Evolutionary conservation across 129 eudicot species (phyloP).

Genomic region (Flaveria linearis): DNA sequence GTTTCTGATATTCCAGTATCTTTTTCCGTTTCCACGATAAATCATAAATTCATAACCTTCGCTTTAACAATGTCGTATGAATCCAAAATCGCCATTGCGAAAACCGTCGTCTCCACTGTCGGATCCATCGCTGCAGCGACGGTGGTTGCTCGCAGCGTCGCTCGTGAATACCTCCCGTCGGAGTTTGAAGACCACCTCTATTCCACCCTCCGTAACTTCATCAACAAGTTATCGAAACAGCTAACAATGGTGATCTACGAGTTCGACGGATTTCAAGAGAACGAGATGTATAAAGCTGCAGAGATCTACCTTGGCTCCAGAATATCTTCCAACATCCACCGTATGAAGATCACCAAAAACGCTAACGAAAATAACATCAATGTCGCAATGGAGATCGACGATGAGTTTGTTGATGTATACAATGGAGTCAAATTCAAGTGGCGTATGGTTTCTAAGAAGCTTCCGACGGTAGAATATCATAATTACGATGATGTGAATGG

Average conservation of each 20-base stretch:
- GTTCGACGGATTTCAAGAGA: slow-evolving; percentile 48
- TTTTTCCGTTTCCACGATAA: too few relatives aligned
- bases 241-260: slow-evolving; percentile 65
- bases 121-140: slow-evolving; percentile 63
- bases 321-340: slow-evolving; percentile 39
- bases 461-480: slow-evolving; percentile 21
- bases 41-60: neutral
- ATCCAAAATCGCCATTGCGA: slow-evolving; percentile 45
- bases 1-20: too few relatives aligned
- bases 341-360: slow-evolving; percentile 49
- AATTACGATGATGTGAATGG: slow-evolving; percentile 42
- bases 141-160: slow-evolving; percentile 54
- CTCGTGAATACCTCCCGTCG: slow-evolving; percentile 52
- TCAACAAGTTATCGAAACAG: slow-evolving; percentile 52
- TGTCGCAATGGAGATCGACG: slow-evolving; percentile 50
- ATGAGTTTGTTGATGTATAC: slow-evolving; percentile 44
- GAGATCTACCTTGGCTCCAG: slow-evolving; percentile 45
- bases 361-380: slow-evolving; percentile 42
- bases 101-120: slow-evolving; percentile 50
- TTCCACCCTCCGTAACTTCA: slow-evolving; percentile 36
- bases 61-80: slow-evolving; percentile 33
- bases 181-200: slow-evolving; percentile 53
- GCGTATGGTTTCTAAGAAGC: slow-evolving; percentile 32
- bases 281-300: slow-evolving; percentile 59
- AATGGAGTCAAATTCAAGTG: slow-evolving; percentile 48